Evolutionary conservation across 352 stramenopile genomes (phyloP).

Genomic region (Globisporangium megalacanthum): DNA sequence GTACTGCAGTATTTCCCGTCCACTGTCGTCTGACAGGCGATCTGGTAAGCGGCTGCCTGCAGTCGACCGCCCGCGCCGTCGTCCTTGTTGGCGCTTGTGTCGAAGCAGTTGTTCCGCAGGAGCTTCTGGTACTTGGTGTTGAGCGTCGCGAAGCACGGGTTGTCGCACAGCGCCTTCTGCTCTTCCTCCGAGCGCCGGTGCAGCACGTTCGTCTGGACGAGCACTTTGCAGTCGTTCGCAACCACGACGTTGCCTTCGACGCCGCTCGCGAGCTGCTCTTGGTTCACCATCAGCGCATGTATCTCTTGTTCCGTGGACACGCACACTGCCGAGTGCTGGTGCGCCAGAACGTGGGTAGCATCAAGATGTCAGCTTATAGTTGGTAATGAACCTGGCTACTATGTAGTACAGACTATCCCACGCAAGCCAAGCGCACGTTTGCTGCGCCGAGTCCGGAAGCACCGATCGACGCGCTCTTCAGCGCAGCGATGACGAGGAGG

Average conservation of each 20-base stretch:
- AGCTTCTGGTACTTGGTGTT: slow-evolving; percentile 61
- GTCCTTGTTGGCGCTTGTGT: slow-evolving; percentile 35
- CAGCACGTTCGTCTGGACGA: slow-evolving; percentile 57
- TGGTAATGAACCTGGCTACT: no score
- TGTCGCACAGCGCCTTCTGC: slow-evolving; percentile 54
- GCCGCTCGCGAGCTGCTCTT: slow-evolving; percentile 51
- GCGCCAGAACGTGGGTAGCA: background rate
- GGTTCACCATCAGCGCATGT: slow-evolving; percentile 43
- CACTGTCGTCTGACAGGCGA: slow-evolving; percentile 53
- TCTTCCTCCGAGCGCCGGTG: slow-evolving; percentile 41
- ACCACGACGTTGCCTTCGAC: slow-evolving; percentile 47
- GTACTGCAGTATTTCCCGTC: slow-evolving; percentile 71
- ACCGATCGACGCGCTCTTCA: background rate
- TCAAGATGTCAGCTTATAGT: background rate
- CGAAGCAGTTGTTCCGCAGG: slow-evolving; percentile 64
- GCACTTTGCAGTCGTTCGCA: slow-evolving; percentile 51
- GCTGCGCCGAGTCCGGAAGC: slow-evolving; percentile 21
- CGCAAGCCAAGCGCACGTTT: slow-evolving; percentile 18
- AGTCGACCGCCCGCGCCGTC: slow-evolving; percentile 48
- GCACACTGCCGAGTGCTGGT: slow-evolving; percentile 35
- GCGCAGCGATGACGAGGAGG: background rate
- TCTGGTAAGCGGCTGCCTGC: slow-evolving; percentile 60
- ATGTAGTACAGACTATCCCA: no score
- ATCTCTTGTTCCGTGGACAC: slow-evolving; percentile 42
- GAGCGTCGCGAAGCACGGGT: slow-evolving; percentile 50